Percentiles rank a stretch among this genome's conserved stretches.
Evolutionary conservation across 768 basidiomycete genomes (phyloP).

Genomic region (Trametopsis cervina): DNA sequence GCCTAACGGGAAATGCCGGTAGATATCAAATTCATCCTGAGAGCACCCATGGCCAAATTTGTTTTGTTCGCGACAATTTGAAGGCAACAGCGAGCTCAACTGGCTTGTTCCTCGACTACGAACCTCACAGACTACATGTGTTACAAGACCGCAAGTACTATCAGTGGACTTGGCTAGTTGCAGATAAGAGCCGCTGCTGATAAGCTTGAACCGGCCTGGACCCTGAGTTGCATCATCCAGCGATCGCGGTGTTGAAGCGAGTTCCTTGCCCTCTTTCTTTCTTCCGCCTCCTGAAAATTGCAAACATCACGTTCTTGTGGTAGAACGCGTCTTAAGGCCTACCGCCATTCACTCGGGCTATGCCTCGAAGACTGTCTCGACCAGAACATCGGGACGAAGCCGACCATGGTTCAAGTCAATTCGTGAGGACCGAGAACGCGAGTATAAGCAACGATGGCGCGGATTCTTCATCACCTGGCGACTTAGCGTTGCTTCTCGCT

Average conservation of each 20-base stretch:
- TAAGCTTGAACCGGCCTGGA: background rate
- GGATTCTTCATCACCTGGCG: slow-evolving; percentile 17
- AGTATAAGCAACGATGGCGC: slow-evolving; percentile 14
- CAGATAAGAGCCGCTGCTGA: no score
- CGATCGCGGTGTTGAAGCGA: background rate
- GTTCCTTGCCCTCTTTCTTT: background rate
- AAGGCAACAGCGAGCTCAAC: no score
- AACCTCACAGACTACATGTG: no score
- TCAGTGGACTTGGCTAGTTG: no score
- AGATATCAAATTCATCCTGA: no score
- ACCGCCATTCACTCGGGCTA: background rate
- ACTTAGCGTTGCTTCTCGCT: slow-evolving; percentile 12
- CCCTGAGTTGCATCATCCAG: background rate
- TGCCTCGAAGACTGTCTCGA: background rate
- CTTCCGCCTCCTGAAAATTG: background rate
- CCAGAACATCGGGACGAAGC: background rate
- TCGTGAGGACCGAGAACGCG: slow-evolving; percentile 11
- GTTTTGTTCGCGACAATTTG: no score
- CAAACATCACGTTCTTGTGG: background rate
- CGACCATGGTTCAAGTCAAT: background rate
- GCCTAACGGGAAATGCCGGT: no score
- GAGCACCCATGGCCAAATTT: no score
- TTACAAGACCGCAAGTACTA: no score
- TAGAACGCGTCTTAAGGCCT: background rate
- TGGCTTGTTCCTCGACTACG: no score